Percentiles rank a stretch among this genome's conserved stretches.
These are phyloP conservation scores for Penicillium flavigenum DNA, from an alignment of 495 filamentous ascomycete species.

Conservation along the genomic window DNA sequence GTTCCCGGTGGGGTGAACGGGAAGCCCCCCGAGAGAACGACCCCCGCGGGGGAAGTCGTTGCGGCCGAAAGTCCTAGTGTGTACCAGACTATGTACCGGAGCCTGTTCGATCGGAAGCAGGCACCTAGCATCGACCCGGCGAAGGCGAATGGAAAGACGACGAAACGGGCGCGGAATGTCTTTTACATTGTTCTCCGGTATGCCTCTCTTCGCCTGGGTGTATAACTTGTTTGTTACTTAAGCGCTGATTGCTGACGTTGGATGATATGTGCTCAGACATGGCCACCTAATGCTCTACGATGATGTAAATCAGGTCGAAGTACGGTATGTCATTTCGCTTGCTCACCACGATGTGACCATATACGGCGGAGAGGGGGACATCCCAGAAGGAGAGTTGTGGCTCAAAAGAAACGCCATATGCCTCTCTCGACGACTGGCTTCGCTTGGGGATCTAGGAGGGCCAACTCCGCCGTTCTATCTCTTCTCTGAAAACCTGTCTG, in stretches of 20 bases:
- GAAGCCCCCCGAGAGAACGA: constrained; percentile 81
- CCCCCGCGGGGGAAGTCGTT: constrained; percentile 69
- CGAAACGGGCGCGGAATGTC: constrained; percentile 79
- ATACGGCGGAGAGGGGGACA: constrained; percentile 75
- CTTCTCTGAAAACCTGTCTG: constrained; percentile 89
- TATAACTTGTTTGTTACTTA: neutral
- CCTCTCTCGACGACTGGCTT: constrained; percentile 67
- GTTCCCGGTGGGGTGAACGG: constrained; percentile 87
- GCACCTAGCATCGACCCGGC: constrained; percentile 48
- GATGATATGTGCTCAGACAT: constrained; percentile 57
- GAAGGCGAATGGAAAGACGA: constrained; percentile 56
- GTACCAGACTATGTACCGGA: constrained; percentile 96
- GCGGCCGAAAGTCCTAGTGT: constrained; percentile 82
- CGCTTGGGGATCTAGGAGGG: constrained; percentile 57
- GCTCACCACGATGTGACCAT: constrained; percentile 83
- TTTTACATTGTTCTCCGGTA: constrained; percentile 91
- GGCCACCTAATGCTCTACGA: constrained; percentile 98
- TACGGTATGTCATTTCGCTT: constrained; percentile 90
- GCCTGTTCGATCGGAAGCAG: constrained; percentile 86
- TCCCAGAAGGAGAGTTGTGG: constrained; percentile 89
- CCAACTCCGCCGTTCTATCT: constrained; percentile 81
- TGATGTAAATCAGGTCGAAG: constrained; percentile 82
- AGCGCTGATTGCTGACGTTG: constrained; percentile 21
- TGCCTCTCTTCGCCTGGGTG: constrained; percentile 20
- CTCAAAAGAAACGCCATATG: constrained; percentile 95